Base-by-base conservation (phyloP, 1,284 basidiomycete species). In the Cutaneotrichosporon cyanovorans region DNA sequence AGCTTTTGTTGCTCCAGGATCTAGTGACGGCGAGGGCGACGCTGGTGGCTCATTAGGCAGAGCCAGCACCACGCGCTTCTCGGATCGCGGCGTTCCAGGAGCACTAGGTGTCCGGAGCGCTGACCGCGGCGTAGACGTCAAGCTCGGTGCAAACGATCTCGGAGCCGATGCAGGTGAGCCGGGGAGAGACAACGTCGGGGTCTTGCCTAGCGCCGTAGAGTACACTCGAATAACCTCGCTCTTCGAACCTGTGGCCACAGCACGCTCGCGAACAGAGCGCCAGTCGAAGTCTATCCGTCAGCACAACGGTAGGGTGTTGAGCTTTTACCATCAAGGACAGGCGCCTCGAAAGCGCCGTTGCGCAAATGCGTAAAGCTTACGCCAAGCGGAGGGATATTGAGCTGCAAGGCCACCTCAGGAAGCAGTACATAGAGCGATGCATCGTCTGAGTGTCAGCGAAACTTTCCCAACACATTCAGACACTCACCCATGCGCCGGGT, bases 271-370 rank as follows among this genome's bases (percentile, higher is more conserved):
- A 40, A 66, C 51, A 4, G 59, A 51, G 10, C 50, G 40, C 25
- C 56, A 60, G 43, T 66, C 63, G 23, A 52, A 62, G 35, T 61
- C 63, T 66, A 31, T 10, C 14, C 32, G 16, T 25, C 15, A 33
- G 19, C 14, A 6, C 10, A 20, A 10, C 14, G 35, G 38, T 1
- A 58, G 61, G 46, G n/a, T n/a, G n/a, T n/a, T n/a, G n/a, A n/a
- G n/a, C n/a, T n/a, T n/a, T n/a, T 38, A 66, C 63, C 55, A 45
- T 66, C 63, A 46, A 50, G 56, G 2, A 66, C 54, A 18, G 58
- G 56, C 1, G 56, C 55, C 39, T 62, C 59, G 28, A 53, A 21
- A 4, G 59, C 63, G 11, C 54, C 50, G 3, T 52, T 43, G 32
- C 63, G 49, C 11, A 66, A 51, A 40, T 66, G 62, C 21, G 42